Evolutionary conservation across 768 basidiomycete genomes (phyloP).

Genomic region (Filobasidium floriforme): DNA sequence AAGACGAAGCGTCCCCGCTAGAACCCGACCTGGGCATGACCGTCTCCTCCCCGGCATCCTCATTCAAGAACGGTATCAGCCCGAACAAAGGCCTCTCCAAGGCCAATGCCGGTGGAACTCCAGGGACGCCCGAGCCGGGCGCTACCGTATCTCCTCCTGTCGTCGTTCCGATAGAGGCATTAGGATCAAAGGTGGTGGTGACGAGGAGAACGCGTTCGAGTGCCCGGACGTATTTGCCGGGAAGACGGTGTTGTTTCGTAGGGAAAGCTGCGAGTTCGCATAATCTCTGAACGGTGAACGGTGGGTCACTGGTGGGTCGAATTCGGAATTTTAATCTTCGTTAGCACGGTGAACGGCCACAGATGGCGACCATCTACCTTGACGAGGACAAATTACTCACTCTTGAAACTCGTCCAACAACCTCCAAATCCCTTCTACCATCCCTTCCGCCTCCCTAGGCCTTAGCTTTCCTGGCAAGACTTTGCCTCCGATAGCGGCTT

Average conservation of each 20-base stretch:
- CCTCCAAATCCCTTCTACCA: constrained; percentile 31
- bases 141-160: background rate
- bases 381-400: too few species aligned
- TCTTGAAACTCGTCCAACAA: constrained; percentile 36
- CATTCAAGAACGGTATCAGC: constrained; percentile 43
- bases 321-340: too few species aligned
- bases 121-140: background rate
- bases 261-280: constrained; percentile 40
- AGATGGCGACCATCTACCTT: too few species aligned
- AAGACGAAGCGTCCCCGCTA: background rate
- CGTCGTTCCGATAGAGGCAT: background rate
- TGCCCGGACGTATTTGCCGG: constrained; percentile 45
- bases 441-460: constrained; percentile 33
- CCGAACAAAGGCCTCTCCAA: constrained; percentile 40
- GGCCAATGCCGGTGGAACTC: background rate
- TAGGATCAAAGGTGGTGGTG: constrained; percentile 34
- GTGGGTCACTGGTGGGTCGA: constrained; percentile 31
- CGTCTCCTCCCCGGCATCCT: background rate
- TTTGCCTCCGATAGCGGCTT: constrained; percentile 43
- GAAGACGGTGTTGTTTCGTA: constrained; percentile 28
- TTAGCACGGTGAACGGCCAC: too few species aligned
- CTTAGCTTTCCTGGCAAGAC: constrained; percentile 36
- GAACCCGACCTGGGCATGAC: background rate
- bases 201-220: constrained; percentile 43
- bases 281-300: constrained; percentile 45